Evolutionary conservation across 2,329 filamentous ascomycete species (phyloP), one percentile per base, ranked within the genome.

Genomic region (Blastomyces emzantsi): DNA sequence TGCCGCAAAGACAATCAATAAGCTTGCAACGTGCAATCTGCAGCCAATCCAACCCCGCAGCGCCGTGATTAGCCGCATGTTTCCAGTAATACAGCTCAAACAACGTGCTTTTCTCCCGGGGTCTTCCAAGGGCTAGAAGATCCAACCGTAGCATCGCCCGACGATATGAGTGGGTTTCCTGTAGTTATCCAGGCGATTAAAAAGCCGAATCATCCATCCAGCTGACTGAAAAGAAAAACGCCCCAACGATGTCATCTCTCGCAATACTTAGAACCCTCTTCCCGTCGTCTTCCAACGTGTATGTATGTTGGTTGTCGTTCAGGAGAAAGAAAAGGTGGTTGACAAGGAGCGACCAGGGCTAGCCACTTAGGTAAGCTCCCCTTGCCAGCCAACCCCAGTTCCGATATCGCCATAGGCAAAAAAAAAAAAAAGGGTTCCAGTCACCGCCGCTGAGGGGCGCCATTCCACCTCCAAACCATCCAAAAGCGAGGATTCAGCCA

Each of bases 301-400:
- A 9, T 22, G 15, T n/a, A 36, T 36, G 8, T 36, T 56, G 28
- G 4, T 39, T 8, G 33, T 39, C 4, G n/a, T 7, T n/a, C 8
- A 11, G 9, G 28, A 56, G 54, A 56, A 56, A 28, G 45, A 49
- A 22, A 47, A 22, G 6, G 6, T 36, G 33, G 33, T 36, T 36
- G 8, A 1, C 8, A 25, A 22, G n/a, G n/a, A 49, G 33, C 22
- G 57, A 25, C 45, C 55, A 68, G 68, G 65, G 71, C 69, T 74
- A 72, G 36, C 36, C 36, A 39, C 72, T 75, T 73, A 75, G 71
- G 70, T 72, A 75, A 73, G 49, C 43, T 56, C 17, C 19, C 28
- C 30, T 30, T 13, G 39, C 15, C 28, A 47, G 36, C n/a, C 9
- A 39, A n/a, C 30, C 30, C 33, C 33, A 54, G 9, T 61, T 52